Base-by-base conservation (phyloP, 805 yeast genomes). In the Cyberlindnera americana region DNA sequence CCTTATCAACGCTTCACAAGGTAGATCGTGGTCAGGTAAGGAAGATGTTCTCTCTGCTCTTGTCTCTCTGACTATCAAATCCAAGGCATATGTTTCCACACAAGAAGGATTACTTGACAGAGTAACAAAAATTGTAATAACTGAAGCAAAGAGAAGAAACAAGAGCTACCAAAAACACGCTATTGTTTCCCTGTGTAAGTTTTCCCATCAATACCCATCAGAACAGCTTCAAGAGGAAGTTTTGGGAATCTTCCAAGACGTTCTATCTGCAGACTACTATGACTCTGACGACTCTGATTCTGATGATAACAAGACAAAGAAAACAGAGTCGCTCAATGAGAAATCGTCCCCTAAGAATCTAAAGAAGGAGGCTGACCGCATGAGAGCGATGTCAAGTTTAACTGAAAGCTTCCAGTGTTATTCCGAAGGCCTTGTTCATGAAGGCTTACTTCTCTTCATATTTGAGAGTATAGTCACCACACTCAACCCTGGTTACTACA, bases 1-100 rank as follows among this genome's bases (percentile, higher is more conserved):
- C 6, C 64, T 87, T 33, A 56, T 84, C 14, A 71, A 70, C 21
- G 77, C 95, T 0, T 69, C 80, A 40, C 67, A 71, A 40, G 96
- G 96, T 1, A 76, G 95, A 44, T 75, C 91, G 9, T 91, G 96
- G 93, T 70, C 72, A 13, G 98, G 97, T 6, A 91, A 91, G 53
- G 96, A 89, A 50, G 60, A 69, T 21, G 72, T 93, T 1, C 65
- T 88, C 15, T 78, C 77, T 26, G 85, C 96, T 0, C 63, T 90
- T 38, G 83, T 85, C 0, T 61, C 76, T 2, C 67, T 84, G 23
- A 55, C 81, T 0, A 53, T 66, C 14, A 77, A 75, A 43, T 69
- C 78, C 8, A 61, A 67, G 33, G 50, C 48, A 0, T 65, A 56
- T 31, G 48, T 80, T 12, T 35, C 39, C 0, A 40, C 52, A 1